Conservation (phyloP, 148 eudicot genomes). For the Cornus controversa region DNA sequence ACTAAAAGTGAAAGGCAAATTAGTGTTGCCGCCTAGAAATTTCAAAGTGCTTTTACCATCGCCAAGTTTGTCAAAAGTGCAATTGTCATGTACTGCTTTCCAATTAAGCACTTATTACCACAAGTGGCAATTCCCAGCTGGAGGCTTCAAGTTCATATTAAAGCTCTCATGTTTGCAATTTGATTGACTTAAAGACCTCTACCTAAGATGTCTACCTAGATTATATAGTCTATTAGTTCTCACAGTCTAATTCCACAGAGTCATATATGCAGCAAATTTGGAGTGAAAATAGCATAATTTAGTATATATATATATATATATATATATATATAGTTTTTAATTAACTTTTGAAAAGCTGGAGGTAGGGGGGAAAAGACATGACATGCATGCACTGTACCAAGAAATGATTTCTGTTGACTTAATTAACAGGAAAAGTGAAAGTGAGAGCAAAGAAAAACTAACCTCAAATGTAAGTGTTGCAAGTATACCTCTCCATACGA, state of each 20-base stretch:
- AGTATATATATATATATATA: no score
- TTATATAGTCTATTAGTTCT: no score
- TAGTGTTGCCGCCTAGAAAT: not conserved
- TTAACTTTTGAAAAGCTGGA: no score
- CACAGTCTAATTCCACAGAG: no score
- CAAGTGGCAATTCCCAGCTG: not conserved
- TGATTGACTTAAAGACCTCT: no score
- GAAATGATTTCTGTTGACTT: not conserved
- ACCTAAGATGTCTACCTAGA: no score
- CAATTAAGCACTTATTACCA: not conserved
- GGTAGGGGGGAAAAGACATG: no score
- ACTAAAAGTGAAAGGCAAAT: not conserved
- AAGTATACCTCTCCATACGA: conserved; percentile 33
- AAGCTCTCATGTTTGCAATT: no score
- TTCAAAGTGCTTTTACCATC: not conserved
- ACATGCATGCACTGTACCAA: not conserved
- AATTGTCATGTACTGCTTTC: not conserved
- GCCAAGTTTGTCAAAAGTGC: not conserved
- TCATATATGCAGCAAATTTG: no score
- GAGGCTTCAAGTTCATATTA: no score
- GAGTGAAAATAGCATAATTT: no score
- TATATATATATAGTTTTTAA: no score
- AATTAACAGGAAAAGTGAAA: not conserved
- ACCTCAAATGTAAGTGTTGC: conserved; percentile 68
- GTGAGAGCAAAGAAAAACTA: not conserved